A percentile compares a stretch with the other conserved stretches of the same genome.
Conservation (phyloP, 768 basidiomycete species). For the Boletus vermiculosoides region DNA sequence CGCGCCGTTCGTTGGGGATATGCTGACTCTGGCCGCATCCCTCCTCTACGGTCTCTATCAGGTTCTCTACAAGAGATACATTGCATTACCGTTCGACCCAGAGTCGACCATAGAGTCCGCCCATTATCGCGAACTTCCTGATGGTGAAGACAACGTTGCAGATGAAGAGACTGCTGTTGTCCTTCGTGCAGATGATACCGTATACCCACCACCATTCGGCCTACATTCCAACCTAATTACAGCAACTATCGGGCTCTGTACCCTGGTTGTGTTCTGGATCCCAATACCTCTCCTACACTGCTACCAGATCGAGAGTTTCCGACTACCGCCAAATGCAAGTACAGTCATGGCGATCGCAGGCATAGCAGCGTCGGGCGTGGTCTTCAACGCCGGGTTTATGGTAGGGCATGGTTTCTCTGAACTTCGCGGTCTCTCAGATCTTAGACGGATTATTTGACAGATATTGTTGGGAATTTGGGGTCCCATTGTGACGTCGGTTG, state of each 20-base stretch:
- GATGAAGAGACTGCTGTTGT: conserved; percentile 21
- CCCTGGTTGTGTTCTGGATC: conserved; percentile 73
- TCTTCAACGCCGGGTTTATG: conserved; percentile 89
- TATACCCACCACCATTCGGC: conserved; percentile 74
- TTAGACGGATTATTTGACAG: conserved; percentile 37
- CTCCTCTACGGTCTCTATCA: conserved; percentile 76
- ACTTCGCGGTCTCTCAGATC: neutral
- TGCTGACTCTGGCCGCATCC: conserved; percentile 70
- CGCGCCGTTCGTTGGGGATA: conserved; percentile 67
- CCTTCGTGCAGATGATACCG: conserved; percentile 31
- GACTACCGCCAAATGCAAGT: conserved; percentile 50
- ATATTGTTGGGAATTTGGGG: conserved; percentile 84
- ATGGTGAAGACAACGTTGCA: conserved; percentile 33
- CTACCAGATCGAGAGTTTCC: conserved; percentile 62
- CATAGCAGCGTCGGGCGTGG: conserved; percentile 67
- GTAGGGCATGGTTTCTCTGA: conserved; percentile 36
- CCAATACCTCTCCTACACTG: conserved; percentile 74
- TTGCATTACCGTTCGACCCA: conserved; percentile 65
- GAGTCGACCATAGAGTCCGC: conserved; percentile 42
- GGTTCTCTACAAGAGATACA: conserved; percentile 81
- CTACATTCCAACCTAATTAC: conserved; percentile 83
- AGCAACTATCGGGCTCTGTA: conserved; percentile 74
- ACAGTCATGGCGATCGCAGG: conserved; percentile 56
- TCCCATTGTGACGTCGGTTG: conserved; percentile 83
- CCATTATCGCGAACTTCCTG: conserved; percentile 46